Percentiles rank a stretch among this genome's conserved stretches.
Conservation (phyloP, 2,329 filamentous ascomycete species). For the Dactylellina drechsleri region DNA sequence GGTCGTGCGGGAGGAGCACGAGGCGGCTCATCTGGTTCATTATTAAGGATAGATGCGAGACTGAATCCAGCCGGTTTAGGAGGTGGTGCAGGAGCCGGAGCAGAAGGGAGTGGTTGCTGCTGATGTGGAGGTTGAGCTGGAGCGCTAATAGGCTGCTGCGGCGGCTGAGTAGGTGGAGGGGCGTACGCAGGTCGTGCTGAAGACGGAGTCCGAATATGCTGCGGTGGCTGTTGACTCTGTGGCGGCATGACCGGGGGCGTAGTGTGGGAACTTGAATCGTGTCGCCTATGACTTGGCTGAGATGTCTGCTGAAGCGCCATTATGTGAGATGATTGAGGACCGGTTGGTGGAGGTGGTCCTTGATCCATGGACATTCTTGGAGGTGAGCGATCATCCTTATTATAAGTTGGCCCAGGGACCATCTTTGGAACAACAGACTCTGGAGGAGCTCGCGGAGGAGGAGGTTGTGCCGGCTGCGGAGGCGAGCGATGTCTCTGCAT, state of each 20-base stretch:
- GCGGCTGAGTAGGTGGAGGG: conserved; percentile 24
- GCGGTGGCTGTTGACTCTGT: conserved; percentile 35
- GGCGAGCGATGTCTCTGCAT: conserved; percentile 34
- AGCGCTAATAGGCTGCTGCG: conserved; percentile 18
- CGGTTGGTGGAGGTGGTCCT: conserved; percentile 8
- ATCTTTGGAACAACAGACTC: conserved; percentile 37
- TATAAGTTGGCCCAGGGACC: conserved; percentile 28
- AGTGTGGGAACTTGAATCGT: conserved; percentile 36
- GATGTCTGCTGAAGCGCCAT: conserved; percentile 47
- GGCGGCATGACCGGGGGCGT: conserved; percentile 25
- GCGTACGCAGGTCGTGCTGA: conserved; percentile 20
- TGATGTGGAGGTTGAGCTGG: conserved; percentile 16
- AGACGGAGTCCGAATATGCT: conserved; percentile 29
- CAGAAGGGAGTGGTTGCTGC: conserved; percentile 3
- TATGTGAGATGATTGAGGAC: conserved; percentile 23
- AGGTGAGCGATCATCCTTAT: conserved; percentile 42
- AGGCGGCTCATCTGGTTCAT: conserved; percentile 32
- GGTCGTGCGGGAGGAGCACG: conserved; percentile 7
- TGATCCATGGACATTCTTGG: conserved; percentile 45
- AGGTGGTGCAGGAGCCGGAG: conserved; percentile 9
- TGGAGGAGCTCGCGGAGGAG: conserved; percentile 17
- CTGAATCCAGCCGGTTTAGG: conserved; percentile 38
- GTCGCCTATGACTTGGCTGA: conserved; percentile 41
- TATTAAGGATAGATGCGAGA: conserved; percentile 43
- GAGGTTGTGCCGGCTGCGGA: conserved; percentile 6